Base-by-base conservation (phyloP, 1,284 basidiomycete species). In the Ustilago nuda region DNA sequence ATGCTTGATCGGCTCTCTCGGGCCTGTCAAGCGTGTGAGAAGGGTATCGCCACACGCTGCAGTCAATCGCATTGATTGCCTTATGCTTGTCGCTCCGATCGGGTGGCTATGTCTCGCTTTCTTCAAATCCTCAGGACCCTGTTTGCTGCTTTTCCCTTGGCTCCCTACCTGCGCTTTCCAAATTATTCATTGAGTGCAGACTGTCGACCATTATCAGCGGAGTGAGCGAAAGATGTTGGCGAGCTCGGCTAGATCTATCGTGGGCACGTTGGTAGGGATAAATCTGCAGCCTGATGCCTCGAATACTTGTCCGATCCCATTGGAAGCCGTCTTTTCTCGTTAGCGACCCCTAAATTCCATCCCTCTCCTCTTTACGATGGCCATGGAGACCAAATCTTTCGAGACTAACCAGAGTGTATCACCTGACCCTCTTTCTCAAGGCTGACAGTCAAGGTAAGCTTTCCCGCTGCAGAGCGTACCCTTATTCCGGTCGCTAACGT, bases 401-500 rank as follows among this genome's bases (percentile, higher is more conserved):
- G 17, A 53, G 51, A 36, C 51, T 50, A 32, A 32, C 15, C 5
- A 50, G n/a, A 53, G 13, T 53, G 52, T 37, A 53, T 19, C 52
- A 37, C 52, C 33, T 36, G 32, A 23, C 33, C 32, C 5, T 3
- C 27, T 9, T 32, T 17, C 52, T 8, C 1, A 33, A 53, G 7
- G 5, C 3, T 9, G 36, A 12, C n/a, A 19, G 11, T 41, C 36
- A 17, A 23, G 35, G 12, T 6, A 37, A 46, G 45, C 61, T 51
- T 37, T 53, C 54, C 43, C 54, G 53, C 53, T 56, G 54, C 61
- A 63, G 17, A 56, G 61, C 46, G 61, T 56, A 43, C 54, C 54
- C 7, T 36, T 54, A 2, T 36, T 15, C 12, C 6, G 12, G 27
- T 9, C 2, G 4, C 30, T 37, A 63, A 63, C 61, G 56, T 63